Conservation (phyloP, 129 eudicot genomes). For the Flaveria linearis region DNA sequence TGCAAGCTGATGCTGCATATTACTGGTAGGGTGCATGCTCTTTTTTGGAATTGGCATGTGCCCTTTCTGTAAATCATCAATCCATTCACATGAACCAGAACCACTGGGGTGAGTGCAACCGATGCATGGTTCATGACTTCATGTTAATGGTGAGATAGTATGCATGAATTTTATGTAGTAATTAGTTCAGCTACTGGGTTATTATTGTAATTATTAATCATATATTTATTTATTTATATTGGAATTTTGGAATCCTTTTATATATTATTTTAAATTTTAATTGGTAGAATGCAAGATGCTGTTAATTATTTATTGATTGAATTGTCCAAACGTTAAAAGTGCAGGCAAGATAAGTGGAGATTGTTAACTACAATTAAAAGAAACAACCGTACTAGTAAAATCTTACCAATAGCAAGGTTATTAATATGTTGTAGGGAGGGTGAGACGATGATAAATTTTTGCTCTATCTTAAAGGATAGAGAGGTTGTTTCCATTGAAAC, state of each 20-base stretch:
- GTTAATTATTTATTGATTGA: not conserved
- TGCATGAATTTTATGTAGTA: slow-evolving; percentile 29
- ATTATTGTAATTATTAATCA: slow-evolving; percentile 37
- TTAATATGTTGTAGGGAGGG: too few species aligned
- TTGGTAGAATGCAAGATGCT: not conserved
- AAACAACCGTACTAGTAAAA: too few species aligned
- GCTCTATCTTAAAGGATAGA: too few species aligned
- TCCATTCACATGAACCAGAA: slow-evolving; percentile 13
- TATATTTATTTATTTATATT: slow-evolving; percentile 26
- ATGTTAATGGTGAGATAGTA: slow-evolving; percentile 17
- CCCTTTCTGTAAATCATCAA: slow-evolving; percentile 15
- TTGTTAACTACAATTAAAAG: too few species aligned
- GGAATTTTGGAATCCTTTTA: not conserved
- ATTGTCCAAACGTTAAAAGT: not conserved
- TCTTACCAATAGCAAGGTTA: too few species aligned
- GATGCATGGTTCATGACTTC: slow-evolving; percentile 15
- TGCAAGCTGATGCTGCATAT: slow-evolving; percentile 17
- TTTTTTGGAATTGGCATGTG: slow-evolving; percentile 20
- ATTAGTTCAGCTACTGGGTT: slow-evolving; percentile 26
- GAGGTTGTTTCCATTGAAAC: too few species aligned
- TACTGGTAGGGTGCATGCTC: slow-evolving; percentile 29
- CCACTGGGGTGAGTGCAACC: slow-evolving; percentile 9
- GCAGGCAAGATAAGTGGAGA: not conserved
- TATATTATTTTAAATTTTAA: not conserved
- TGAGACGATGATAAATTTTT: too few species aligned